Evolutionary conservation across 257 asterid genomes (phyloP), one percentile per base, ranked within the genome.

Genomic region (Marsdenia floribunda): DNA sequence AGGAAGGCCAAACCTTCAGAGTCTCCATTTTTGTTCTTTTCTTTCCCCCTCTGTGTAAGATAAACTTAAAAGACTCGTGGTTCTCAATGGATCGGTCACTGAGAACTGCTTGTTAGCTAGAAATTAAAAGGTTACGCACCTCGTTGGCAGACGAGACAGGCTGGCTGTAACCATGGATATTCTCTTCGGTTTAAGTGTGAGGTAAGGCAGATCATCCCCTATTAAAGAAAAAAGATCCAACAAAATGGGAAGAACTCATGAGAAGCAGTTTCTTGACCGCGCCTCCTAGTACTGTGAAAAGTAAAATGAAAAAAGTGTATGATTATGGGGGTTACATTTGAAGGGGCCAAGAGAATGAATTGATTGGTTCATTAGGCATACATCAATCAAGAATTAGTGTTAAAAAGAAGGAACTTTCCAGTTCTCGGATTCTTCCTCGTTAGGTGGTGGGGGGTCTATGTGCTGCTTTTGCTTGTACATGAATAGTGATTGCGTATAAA

Each of bases 1-100:
- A 49, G 46, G 75, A 65, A 73, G 68, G 79, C 70, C 80, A 75
- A 14, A 64, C 80, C 68, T 79, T 82, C 81, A 59, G 59, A 37
- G 80, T 76, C 57, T 73, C 81, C 84, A 80, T 70, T 70, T 63
- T 0, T 71, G 33, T 29, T 44, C 11, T 44, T 44, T 44, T 44
- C 10, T 11, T 44, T 44, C 6, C 12, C 49, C 9, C 40, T 60
- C 40, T n/a, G 52, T 7, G 7, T 10, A 29, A 53, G 67, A 37
- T 54, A 50, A 37, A 33, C 19, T 5, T 64, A 14, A 16, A 42
- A 42, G 47, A 22, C 47, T 44, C 16, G 15, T 6, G 24, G 1
- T 64, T 64, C 13, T 19, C 7, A 22, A 66, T 8, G 7, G 14
- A 66, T 38, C 29, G 9, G 15, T 37, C 44, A 64, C 11, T 16